phyloP scores from a whole-genome alignment of 2,329 filamentous ascomycete genomes.

The Pyricularia sp. region DNA sequence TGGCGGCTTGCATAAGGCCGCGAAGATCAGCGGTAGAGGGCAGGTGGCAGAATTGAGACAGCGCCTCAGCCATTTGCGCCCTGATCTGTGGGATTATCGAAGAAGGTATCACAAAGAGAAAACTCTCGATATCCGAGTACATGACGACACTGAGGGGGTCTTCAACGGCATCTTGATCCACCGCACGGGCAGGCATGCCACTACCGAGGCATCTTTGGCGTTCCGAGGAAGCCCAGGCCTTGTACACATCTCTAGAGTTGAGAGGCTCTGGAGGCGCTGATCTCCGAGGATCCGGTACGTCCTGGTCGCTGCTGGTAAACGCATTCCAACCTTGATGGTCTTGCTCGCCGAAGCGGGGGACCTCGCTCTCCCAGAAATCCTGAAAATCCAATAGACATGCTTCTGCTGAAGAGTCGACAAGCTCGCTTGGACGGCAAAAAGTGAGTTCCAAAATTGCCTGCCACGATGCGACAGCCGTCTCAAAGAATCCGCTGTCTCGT shows the following conservation, averaged over 20 bases:
- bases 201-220: conserved; percentile 34
- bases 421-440: conserved; percentile 43
- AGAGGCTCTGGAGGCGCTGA: conserved; percentile 7
- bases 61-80: conserved; percentile 54
- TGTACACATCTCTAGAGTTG: conserved; percentile 34
- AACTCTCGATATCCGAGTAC: conserved; percentile 62
- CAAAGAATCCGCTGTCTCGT: conserved; percentile 66
- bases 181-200: conserved; percentile 58
- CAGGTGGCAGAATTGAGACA: conserved; percentile 58
- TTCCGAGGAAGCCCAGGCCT: conserved; percentile 47
- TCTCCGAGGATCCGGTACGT: background rate
- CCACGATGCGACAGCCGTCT: conserved; percentile 72
- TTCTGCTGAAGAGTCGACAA: conserved; percentile 13
- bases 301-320: conserved; percentile 26
- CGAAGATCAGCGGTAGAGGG: conserved; percentile 35
- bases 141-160: conserved; percentile 79
- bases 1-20: conserved; percentile 23
- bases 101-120: conserved; percentile 45
- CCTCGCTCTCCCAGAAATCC: conserved; percentile 83
- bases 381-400: conserved; percentile 37
- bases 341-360: conserved; percentile 66
- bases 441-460: conserved; percentile 70
- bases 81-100: conserved; percentile 23
- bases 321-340: conserved; percentile 60
- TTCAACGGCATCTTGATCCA: conserved; percentile 66